phyloP scores from a whole-genome alignment of 176 grass and related monocot genomes.

The Oryza brachyantha region DNA sequence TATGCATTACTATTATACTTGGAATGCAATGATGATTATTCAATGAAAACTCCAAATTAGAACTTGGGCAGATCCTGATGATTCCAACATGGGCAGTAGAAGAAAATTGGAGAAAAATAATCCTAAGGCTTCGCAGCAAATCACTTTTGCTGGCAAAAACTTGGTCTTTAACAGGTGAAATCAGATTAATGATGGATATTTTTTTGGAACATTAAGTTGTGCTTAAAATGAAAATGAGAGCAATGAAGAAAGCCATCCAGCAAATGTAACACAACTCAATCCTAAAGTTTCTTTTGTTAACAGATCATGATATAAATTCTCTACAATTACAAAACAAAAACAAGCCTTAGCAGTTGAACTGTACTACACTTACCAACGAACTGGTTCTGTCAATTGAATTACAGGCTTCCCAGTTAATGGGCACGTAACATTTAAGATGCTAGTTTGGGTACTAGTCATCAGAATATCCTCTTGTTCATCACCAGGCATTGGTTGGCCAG shows the following conservation, averaged over 20 bases:
- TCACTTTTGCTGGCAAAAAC: not conserved
- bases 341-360: not conserved
- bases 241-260: not conserved
- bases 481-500: constrained; percentile 84
- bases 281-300: not conserved
- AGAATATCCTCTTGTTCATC: constrained; percentile 94
- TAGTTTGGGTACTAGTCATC: constrained; percentile 77
- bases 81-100: not conserved
- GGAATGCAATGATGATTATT: not conserved
- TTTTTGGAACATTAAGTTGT: not conserved
- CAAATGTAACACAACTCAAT: not conserved
- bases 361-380: constrained; percentile 85
- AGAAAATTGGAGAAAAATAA: not conserved
- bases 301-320: not conserved
- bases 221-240: not conserved
- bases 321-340: not conserved
- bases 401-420: constrained; percentile 83
- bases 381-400: constrained; percentile 61
- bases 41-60: not conserved
- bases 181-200: not conserved
- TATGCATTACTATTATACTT: not conserved
- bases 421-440: constrained; percentile 56
- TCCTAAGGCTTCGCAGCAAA: not conserved
- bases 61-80: not conserved
- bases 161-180: not conserved